Evolutionary conservation across 768 basidiomycete genomes (phyloP).

Genomic region (Russula abietina): DNA sequence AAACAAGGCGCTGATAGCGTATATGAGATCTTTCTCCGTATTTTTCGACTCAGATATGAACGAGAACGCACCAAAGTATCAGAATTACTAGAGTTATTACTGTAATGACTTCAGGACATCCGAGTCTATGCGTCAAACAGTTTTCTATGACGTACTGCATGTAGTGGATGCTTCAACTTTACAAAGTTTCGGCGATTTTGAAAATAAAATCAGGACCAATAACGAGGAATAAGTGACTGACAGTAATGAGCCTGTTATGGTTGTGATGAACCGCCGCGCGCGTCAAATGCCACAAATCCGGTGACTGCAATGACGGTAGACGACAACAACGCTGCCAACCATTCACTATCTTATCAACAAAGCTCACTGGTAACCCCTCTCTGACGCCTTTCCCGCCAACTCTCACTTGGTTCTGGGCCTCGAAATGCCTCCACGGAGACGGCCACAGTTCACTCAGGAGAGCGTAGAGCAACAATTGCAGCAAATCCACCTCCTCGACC

Average conservation of each 20-base stretch:
- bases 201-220: too few relatives aligned
- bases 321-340: neutral
- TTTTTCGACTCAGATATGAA: too few relatives aligned
- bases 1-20: slow-evolving; percentile 65
- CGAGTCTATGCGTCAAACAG: too few relatives aligned
- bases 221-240: too few relatives aligned
- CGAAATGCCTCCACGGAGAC: slow-evolving; percentile 66
- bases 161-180: too few relatives aligned
- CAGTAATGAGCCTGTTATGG: too few relatives aligned
- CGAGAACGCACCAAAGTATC: too few relatives aligned
- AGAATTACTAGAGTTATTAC: too few relatives aligned
- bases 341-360: neutral
- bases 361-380: neutral
- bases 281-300: neutral
- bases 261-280: neutral
- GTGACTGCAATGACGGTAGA: neutral
- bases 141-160: too few relatives aligned
- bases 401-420: neutral
- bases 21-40: slow-evolving; percentile 49
- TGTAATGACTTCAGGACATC: too few relatives aligned
- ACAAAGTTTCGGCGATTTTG: too few relatives aligned
- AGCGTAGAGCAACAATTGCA: slow-evolving; percentile 85
- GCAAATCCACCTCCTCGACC: slow-evolving; percentile 84
- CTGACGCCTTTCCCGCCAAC: neutral
- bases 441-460: slow-evolving; percentile 71